Evolutionary conservation across 805 yeast species (phyloP).

Genomic region (Myxozyma geophila): DNA sequence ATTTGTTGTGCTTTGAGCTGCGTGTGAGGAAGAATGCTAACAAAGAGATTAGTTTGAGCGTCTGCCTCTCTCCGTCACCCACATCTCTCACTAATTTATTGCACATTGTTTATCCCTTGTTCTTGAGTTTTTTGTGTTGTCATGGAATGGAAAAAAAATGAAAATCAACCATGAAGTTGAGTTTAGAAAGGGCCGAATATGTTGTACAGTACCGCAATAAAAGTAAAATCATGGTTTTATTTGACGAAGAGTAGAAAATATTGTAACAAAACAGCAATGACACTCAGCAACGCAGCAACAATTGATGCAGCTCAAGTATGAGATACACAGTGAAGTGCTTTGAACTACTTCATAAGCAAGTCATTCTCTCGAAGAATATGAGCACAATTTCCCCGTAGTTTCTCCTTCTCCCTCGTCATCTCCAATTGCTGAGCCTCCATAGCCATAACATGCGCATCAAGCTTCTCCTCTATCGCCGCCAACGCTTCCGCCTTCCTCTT

Average conservation of each 20-base stretch:
- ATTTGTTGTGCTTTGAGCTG: slow-evolving; percentile 41
- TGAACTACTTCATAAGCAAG: not conserved
- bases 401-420: slow-evolving; percentile 18
- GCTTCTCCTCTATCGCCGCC: slow-evolving; percentile 16
- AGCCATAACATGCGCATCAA: slow-evolving; percentile 18
- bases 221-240: slow-evolving; percentile 18
- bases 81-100: slow-evolving; percentile 68
- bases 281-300: not conserved
- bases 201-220: slow-evolving; percentile 31
- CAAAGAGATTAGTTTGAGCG: slow-evolving; percentile 45
- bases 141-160: slow-evolving; percentile 2
- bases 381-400: slow-evolving; percentile 11
- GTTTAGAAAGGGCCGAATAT: slow-evolving; percentile 12
- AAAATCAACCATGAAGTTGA: not conserved
- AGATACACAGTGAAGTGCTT: not conserved
- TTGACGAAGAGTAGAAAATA: not conserved
- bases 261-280: not conserved
- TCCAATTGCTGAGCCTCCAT: not conserved
- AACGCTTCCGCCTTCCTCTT: slow-evolving; percentile 20
- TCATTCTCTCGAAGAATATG: slow-evolving; percentile 2
- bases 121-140: slow-evolving; percentile 5
- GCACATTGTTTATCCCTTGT: slow-evolving; percentile 3
- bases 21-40: not conserved
- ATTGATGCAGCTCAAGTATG: not conserved
- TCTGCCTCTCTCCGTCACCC: slow-evolving; percentile 80